phyloP scores from a whole-genome alignment of 1,284 basidiomycete species.

The Phlebopus sp. region DNA sequence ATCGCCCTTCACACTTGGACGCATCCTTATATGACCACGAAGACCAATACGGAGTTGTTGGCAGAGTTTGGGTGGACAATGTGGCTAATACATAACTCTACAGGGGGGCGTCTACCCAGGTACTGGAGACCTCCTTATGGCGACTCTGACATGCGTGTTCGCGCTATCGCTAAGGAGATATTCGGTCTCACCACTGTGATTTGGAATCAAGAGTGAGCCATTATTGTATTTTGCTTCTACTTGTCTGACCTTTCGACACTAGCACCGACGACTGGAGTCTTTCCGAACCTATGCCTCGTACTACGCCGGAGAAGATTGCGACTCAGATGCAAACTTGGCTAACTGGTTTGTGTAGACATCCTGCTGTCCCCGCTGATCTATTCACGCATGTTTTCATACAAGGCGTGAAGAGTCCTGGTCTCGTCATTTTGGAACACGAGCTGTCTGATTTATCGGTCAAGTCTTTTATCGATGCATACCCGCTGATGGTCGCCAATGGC shows the following conservation, averaged over 20 bases:
- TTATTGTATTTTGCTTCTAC: background rate
- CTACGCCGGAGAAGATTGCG: slow-evolving; percentile 44
- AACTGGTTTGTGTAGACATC: slow-evolving; percentile 37
- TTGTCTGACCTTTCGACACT: slow-evolving; percentile 11
- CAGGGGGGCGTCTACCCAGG: slow-evolving; percentile 67
- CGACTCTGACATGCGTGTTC: slow-evolving; percentile 71
- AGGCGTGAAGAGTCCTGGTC: slow-evolving; percentile 69
- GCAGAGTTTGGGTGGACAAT: slow-evolving; percentile 84
- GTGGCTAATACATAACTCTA: slow-evolving; percentile 78
- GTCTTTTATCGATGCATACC: slow-evolving; percentile 70
- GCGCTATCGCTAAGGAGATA: slow-evolving; percentile 69
- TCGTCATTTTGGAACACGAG: slow-evolving; percentile 86
- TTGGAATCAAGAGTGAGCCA: slow-evolving; percentile 76
- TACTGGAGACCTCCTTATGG: slow-evolving; percentile 82
- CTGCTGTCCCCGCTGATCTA: background rate
- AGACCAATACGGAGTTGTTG: slow-evolving; percentile 65
- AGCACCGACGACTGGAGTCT: slow-evolving; percentile 73
- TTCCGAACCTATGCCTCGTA: slow-evolving; percentile 32
- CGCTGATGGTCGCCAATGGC: slow-evolving; percentile 58
- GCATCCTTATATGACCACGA: slow-evolving; percentile 79
- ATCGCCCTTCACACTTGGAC: slow-evolving; percentile 81
- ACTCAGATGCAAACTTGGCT: slow-evolving; percentile 54
- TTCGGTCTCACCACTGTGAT: slow-evolving; percentile 69
- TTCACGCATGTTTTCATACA: slow-evolving; percentile 12
- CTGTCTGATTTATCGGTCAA: slow-evolving; percentile 58